Conservation (phyloP, 2,329 filamentous ascomycete genomes). For the Venturia aucupariae region DNA sequence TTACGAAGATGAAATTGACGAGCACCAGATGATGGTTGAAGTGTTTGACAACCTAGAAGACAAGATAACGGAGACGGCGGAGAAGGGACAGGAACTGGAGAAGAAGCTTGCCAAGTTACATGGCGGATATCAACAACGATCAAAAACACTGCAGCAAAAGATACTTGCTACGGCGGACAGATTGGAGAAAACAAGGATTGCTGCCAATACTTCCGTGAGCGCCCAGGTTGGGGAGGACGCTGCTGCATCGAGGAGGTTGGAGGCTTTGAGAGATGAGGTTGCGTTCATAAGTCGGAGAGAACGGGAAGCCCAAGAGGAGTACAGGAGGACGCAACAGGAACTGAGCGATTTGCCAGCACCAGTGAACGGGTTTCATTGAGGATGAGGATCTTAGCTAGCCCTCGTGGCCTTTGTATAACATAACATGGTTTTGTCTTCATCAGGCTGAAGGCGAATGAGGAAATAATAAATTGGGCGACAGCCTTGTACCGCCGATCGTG, state of each 20-base stretch:
- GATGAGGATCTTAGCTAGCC: background rate
- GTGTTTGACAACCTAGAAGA: conserved; percentile 71
- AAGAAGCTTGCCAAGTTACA: conserved; percentile 85
- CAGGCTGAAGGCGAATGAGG: background rate
- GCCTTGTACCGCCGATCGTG: background rate
- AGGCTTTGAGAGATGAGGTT: conserved; percentile 72
- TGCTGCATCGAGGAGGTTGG: conserved; percentile 62
- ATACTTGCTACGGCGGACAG: conserved; percentile 65
- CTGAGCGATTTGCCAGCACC: conserved; percentile 30
- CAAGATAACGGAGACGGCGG: conserved; percentile 62
- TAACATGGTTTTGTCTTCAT: background rate
- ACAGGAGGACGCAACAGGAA: conserved; percentile 68
- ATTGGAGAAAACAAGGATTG: conserved; percentile 61
- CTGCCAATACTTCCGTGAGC: conserved; percentile 64
- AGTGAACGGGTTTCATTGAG: conserved; percentile 11
- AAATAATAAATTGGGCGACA: background rate
- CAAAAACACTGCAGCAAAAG: conserved; percentile 71
- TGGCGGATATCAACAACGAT: conserved; percentile 81
- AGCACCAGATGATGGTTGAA: conserved; percentile 54
- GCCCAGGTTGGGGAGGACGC: conserved; percentile 72
- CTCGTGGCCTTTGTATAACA: background rate
- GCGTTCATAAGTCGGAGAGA: conserved; percentile 70
- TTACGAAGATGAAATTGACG: conserved; percentile 63
- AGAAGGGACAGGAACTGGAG: conserved; percentile 77
- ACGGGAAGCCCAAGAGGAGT: conserved; percentile 82